A percentile compares a stretch with the other conserved stretches of the same genome.
Conservation (phyloP, 192 early-diverging fungal genomes). For the Coemansia sp. region DNA sequence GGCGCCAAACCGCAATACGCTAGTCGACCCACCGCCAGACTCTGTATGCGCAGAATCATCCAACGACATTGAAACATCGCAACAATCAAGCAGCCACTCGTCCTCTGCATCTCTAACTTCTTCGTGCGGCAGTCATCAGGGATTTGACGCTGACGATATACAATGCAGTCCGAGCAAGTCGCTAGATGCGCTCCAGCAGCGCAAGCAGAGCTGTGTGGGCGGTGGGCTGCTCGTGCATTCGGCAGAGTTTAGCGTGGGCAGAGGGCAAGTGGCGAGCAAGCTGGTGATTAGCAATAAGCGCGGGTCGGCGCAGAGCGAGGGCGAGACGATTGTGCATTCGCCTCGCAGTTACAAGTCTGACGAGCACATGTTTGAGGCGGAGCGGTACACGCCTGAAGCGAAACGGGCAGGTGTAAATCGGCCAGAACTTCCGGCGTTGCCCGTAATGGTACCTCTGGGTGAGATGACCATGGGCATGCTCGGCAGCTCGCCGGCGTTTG, state of each 20-base stretch:
- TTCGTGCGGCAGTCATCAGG: background rate
- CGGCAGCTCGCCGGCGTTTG: constrained; percentile 16
- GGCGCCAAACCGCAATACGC: constrained; percentile 24
- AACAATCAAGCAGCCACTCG: background rate
- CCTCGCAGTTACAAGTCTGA: constrained; percentile 20
- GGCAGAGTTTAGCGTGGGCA: background rate
- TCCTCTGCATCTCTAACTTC: constrained; percentile 9
- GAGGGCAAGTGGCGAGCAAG: constrained; percentile 5
- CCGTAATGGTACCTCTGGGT: constrained; percentile 31
- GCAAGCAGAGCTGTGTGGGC: background rate
- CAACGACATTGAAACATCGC: background rate
- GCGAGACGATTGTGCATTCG: constrained; percentile 51
- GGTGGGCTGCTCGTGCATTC: background rate
- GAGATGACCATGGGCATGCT: constrained; percentile 43
- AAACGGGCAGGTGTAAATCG: constrained; percentile 1
- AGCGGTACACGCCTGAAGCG: constrained; percentile 5
- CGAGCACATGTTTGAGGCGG: constrained; percentile 4
- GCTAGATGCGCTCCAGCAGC: background rate
- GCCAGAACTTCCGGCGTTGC: constrained; percentile 29
- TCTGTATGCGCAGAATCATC: background rate
- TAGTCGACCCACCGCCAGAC: constrained; percentile 17
- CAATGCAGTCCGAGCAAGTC: background rate
- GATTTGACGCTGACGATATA: background rate
- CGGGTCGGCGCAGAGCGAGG: constrained; percentile 48
- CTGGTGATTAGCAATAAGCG: constrained; percentile 35